Evolutionary conservation across 2,329 filamentous ascomycete genomes (phyloP).

Genomic region (Dactylonectria estremocensis): DNA sequence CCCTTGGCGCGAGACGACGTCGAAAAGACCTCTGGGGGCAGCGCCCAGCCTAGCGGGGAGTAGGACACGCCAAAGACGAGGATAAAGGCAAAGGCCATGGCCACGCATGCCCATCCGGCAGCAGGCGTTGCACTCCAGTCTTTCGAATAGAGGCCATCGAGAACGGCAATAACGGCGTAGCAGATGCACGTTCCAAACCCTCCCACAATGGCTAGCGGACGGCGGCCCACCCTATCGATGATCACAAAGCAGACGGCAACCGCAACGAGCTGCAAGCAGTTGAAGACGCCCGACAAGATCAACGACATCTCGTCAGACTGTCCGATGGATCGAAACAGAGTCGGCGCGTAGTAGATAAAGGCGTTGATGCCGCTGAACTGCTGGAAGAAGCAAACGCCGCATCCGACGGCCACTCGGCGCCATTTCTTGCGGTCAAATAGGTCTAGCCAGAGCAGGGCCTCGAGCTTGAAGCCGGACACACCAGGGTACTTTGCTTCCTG

Average conservation of each 20-base stretch:
- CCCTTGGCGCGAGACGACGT: slow-evolving; percentile 56
- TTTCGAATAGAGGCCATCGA: slow-evolving; percentile 53
- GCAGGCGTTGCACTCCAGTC: slow-evolving; percentile 54
- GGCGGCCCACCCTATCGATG: slow-evolving; percentile 31
- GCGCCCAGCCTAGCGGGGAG: slow-evolving; percentile 59
- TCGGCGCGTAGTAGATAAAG: slow-evolving; percentile 63
- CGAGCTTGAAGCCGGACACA: slow-evolving; percentile 34
- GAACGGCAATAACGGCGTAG: slow-evolving; percentile 68
- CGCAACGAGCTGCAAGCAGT: slow-evolving; percentile 61
- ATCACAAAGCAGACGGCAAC: slow-evolving; percentile 46
- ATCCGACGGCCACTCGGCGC: slow-evolving; percentile 64
- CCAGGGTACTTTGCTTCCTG: slow-evolving; percentile 27
- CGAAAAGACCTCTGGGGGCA: slow-evolving; percentile 59
- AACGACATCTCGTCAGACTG: slow-evolving; percentile 54
- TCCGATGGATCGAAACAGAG: slow-evolving; percentile 59
- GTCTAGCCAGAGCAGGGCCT: slow-evolving; percentile 63
- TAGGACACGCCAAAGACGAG: slow-evolving; percentile 55
- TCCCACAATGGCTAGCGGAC: slow-evolving; percentile 57
- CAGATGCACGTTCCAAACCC: slow-evolving; percentile 55
- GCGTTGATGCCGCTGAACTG: slow-evolving; percentile 67
- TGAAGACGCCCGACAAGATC: slow-evolving; percentile 59
- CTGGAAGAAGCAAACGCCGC: slow-evolving; percentile 63
- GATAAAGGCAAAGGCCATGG: slow-evolving; percentile 72
- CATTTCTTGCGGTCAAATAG: slow-evolving; percentile 67
- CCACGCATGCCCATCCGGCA: slow-evolving; percentile 72